Conservation (phyloP, 768 basidiomycete species). For the Kondoa subrosea region DNA sequence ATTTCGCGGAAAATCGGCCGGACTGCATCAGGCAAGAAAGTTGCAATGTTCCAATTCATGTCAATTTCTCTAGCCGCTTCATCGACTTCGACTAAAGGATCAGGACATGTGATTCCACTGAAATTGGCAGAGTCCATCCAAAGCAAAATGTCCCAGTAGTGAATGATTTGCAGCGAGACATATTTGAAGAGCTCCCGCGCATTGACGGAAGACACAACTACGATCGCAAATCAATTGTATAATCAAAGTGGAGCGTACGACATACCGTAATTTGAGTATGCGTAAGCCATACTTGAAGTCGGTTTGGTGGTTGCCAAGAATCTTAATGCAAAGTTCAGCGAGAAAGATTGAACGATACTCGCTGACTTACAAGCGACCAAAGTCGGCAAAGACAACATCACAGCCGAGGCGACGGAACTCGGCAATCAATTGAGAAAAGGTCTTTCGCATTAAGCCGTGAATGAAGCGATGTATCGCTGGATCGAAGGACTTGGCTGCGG, state of each 20-base stretch:
- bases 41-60: constrained; percentile 67
- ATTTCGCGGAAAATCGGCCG: constrained; percentile 57
- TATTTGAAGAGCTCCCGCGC: constrained; percentile 92
- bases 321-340: background rate
- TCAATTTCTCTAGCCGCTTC: constrained; percentile 61
- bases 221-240: background rate
- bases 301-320: constrained; percentile 86
- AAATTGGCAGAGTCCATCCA: constrained; percentile 94
- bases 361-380: constrained; percentile 48
- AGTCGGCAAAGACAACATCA: constrained; percentile 82
- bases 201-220: constrained; percentile 72
- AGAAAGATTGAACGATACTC: background rate
- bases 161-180: constrained; percentile 63
- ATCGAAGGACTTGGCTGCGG: constrained; percentile 71
- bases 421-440: constrained; percentile 86
- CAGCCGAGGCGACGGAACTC: constrained; percentile 92
- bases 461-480: constrained; percentile 82
- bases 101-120: constrained; percentile 70
- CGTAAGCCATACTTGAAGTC: constrained; percentile 70
- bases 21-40: constrained; percentile 67
- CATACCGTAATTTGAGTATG: constrained; percentile 66
- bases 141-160: constrained; percentile 81
- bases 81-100: constrained; percentile 38
- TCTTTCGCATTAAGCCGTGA: constrained; percentile 91
- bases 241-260: background rate